Conservation (phyloP, 2,329 filamentous ascomycete species). For the Colletotrichum brevisporum region DNA sequence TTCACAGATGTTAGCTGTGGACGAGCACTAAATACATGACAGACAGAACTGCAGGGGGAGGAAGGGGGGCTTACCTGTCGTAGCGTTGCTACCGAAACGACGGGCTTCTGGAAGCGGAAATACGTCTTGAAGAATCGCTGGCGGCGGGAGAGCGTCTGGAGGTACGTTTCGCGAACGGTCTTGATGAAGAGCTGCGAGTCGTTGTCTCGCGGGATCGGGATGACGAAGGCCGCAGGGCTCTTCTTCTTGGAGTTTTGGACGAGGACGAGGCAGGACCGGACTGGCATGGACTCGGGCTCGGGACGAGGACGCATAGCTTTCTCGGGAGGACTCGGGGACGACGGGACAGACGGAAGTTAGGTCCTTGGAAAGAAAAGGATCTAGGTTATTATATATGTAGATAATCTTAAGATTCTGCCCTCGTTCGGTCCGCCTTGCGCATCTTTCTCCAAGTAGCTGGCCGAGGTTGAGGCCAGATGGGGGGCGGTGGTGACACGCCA, state of each 20-base stretch:
- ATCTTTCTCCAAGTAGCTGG: too few relatives aligned
- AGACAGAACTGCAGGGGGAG: too few relatives aligned
- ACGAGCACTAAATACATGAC: too few relatives aligned
- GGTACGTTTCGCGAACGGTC: neutral
- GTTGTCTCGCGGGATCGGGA: neutral
- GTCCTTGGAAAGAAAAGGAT: neutral
- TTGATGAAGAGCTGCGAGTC: neutral
- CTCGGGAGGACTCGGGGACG: too few relatives aligned
- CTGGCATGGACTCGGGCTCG: neutral
- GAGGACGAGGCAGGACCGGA: neutral
- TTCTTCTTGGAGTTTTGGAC: neutral
- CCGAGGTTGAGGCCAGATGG: too few relatives aligned
- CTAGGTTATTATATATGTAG: neutral
- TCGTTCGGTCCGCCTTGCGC: too few relatives aligned
- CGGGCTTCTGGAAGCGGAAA: neutral
- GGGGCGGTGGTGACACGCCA: too few relatives aligned
- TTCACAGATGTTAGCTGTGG: neutral
- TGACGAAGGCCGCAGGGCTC: neutral
- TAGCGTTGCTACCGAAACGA: neutral
- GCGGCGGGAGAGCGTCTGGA: neutral
- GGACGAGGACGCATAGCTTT: neutral
- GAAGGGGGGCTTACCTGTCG: neutral
- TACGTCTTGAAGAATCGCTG: neutral
- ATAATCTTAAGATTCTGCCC: too few relatives aligned
- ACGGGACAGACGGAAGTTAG: neutral